Evolutionary conservation across 441 rosid species (phyloP), one percentile per base, ranked within the genome.

Genomic region (Gossypium gossypioides): DNA sequence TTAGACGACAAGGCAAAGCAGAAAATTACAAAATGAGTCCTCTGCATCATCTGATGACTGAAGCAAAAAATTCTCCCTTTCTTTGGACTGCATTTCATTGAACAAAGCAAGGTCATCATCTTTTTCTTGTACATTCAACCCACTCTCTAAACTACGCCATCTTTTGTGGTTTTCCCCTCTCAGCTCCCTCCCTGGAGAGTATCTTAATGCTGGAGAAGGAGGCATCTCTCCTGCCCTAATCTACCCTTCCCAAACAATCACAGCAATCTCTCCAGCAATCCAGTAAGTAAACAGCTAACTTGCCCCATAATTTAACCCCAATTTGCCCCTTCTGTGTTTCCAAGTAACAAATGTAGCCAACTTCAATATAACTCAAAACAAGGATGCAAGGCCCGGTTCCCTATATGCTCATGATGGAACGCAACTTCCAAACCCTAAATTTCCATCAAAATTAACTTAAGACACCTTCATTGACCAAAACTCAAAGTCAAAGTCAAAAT

Each of bases 81-180:
- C 98, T 77, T 83, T 89, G 21, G 85, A 83, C 83, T 89, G 97
- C 97, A 95, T 76, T 81, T 95, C 98, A 63, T 85, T 89, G 79
- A 95, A 95, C 83, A 95, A 78, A 1, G 95, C 91, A 69, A 92
- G 98, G 77, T 95, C 96, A 0, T 95, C 99, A 37, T 95, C 97
- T 72, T 88, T 87, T 67, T 87, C 98, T 78, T 74, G 84, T 74
- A 85, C 83, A 15, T 85, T 71, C 75, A 84, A 75, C 25, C 87
- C 88, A 6, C 93, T 86, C 72, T 91, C 99, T 51, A 92, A 80
- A 75, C 98, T 95, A 42, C 80, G 86, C 22, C 97, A 97, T 22
- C 98, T 84, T 80, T 81, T 91, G 67, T 95, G 99, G 69, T 77
- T 77, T 64, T 86, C 91, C 57, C 79, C 87, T 71, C 85, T 78